Conservation (phyloP, 139 green algal species). For the Spirogloea muscicola region DNA sequence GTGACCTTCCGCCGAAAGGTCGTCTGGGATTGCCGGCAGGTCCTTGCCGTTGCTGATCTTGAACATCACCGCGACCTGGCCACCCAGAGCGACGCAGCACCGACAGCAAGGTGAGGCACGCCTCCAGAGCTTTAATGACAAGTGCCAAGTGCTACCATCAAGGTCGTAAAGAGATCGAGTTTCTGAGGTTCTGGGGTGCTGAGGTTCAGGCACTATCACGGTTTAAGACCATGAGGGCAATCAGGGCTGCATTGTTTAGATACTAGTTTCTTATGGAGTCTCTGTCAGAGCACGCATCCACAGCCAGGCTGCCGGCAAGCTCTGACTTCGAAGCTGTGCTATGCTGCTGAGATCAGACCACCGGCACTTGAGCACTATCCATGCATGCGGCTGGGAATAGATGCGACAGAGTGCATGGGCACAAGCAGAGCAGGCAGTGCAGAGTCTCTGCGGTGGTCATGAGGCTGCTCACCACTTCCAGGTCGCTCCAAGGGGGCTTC, state of each 20-base stretch:
- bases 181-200: neutral
- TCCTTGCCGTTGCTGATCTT: slow-evolving; percentile 78
- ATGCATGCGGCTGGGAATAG: neutral
- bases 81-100: neutral
- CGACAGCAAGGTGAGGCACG: neutral
- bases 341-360: too few relatives aligned
- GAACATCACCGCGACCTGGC: slow-evolving; percentile 69
- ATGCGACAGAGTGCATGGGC: neutral
- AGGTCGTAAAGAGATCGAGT: neutral
- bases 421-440: neutral
- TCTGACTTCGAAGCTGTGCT: too few relatives aligned
- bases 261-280: too few relatives aligned
- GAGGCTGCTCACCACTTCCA: slow-evolving; percentile 4
- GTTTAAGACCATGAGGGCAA: neutral
- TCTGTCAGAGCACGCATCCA: too few relatives aligned
- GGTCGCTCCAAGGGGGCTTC: slow-evolving; percentile 46
- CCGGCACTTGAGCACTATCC: neutral
- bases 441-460: neutral
- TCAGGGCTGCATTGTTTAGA: too few relatives aligned
- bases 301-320: too few relatives aligned
- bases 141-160: neutral
- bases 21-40: slow-evolving; percentile 58
- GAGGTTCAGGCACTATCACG: neutral
- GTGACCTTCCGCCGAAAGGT: slow-evolving; percentile 66
- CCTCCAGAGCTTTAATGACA: neutral